phyloP scores from a whole-genome alignment of 352 stramenopile species.

The Pythium scleroteichum region DNA sequence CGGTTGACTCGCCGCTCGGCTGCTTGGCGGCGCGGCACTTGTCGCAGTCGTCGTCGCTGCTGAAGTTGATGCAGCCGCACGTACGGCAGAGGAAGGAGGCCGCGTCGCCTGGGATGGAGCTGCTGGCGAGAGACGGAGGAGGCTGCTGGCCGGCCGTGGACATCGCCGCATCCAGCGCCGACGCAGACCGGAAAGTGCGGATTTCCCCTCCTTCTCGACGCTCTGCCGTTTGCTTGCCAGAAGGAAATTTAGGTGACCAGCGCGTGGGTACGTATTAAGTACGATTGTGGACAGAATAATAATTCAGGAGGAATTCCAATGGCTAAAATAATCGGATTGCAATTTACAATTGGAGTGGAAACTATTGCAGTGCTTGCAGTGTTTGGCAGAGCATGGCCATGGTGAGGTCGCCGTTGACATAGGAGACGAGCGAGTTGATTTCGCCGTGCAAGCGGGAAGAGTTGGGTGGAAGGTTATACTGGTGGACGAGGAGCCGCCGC shows the following conservation, averaged over 20 bases:
- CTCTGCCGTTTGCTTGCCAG: background rate
- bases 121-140: background rate
- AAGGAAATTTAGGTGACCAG: background rate
- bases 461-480: conserved; percentile 53
- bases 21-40: conserved; percentile 23
- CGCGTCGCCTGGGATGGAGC: background rate
- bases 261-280: background rate
- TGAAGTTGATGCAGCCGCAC: conserved; percentile 58
- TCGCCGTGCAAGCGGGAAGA: conserved; percentile 47
- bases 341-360: background rate
- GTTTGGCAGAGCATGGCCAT: conserved; percentile 57
- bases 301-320: no score
- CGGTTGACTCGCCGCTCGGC: conserved; percentile 3
- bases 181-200: no score
- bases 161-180: conserved; percentile 12
- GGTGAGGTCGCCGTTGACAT: conserved; percentile 60
- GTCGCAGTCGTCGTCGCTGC: conserved; percentile 32
- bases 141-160: conserved; percentile 13
- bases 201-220: no score
- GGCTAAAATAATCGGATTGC: background rate
- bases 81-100: conserved; percentile 26
- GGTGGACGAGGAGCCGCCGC: conserved; percentile 44
- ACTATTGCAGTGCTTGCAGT: conserved; percentile 29
- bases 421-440: conserved; percentile 46
- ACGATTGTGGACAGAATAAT: background rate